Percentiles rank a stretch among this genome's conserved stretches.
Conservation (phyloP, 148 eudicot genomes). For the Linanthus parryae region DNA sequence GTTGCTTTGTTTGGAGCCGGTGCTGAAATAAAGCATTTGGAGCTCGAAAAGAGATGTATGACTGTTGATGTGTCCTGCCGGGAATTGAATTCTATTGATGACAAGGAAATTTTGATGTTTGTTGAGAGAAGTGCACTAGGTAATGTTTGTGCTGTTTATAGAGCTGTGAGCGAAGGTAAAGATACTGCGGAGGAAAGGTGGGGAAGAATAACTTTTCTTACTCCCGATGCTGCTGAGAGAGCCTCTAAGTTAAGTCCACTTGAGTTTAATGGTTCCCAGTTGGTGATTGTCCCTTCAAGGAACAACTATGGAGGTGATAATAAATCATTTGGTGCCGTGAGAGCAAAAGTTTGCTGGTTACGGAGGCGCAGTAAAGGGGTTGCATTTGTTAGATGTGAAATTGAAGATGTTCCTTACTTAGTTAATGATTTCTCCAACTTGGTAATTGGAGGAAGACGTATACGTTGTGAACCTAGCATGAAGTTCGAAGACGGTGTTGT, state of each 20-base stretch:
- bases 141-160: conserved; percentile 55
- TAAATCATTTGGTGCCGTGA: conserved; percentile 55
- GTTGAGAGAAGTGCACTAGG: conserved; percentile 45
- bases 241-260: conserved; percentile 39
- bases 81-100: conserved; percentile 38
- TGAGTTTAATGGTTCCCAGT: conserved; percentile 35
- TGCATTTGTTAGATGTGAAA: conserved; percentile 56
- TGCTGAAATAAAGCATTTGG: conserved; percentile 85
- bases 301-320: conserved; percentile 46
- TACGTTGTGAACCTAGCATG: conserved; percentile 32
- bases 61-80: conserved; percentile 62
- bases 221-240: conserved; percentile 70
- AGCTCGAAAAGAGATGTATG: conserved; percentile 76
- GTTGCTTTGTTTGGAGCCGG: conserved; percentile 90
- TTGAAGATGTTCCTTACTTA: conserved; percentile 37
- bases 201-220: conserved; percentile 78
- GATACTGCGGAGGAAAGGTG: conserved; percentile 60
- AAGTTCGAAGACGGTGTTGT: conserved; percentile 39
- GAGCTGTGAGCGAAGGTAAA: conserved; percentile 25
- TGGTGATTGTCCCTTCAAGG: conserved; percentile 47
- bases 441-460: conserved; percentile 40
- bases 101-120: conserved; percentile 57
- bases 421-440: conserved; percentile 43
- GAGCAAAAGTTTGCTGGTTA: conserved; percentile 83
- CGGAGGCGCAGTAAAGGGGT: conserved; percentile 73